Evolutionary conservation across 2,329 filamentous ascomycete species (phyloP).

Genomic region (Aspergillus caelatus): DNA sequence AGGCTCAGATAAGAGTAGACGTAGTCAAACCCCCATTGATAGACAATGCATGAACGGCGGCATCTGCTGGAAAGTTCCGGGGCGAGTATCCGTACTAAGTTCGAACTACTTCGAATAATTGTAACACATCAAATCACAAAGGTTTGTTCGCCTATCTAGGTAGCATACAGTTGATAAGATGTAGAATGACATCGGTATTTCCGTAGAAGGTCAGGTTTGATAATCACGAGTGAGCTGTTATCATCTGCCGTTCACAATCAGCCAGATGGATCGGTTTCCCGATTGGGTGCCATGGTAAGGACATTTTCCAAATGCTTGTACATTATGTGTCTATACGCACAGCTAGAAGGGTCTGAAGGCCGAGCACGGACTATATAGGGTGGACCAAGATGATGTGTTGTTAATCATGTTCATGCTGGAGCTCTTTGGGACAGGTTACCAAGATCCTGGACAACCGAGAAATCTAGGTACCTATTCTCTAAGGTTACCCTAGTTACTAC

Average conservation of each 20-base stretch:
- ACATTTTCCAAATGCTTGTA: not conserved
- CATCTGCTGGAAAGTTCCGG: not conserved
- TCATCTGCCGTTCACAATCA: not conserved
- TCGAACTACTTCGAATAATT: not conserved
- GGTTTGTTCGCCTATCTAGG: not conserved
- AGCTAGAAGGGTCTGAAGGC: not conserved
- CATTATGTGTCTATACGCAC: not conserved
- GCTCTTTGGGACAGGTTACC: not conserved
- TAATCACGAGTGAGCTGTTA: not conserved
- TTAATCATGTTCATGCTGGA: conserved; percentile 11
- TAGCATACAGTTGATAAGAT: not conserved
- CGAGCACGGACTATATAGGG: conserved; percentile 11
- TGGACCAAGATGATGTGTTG: conserved; percentile 12
- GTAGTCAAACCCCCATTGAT: not conserved
- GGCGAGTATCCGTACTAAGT: not conserved
- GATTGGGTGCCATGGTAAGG: not conserved
- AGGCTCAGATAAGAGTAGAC: not conserved
- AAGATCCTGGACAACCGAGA: conserved; percentile 9
- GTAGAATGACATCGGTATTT: not conserved
- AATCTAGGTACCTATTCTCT: not conserved
- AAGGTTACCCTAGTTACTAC: not conserved
- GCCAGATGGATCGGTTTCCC: not conserved
- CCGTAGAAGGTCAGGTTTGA: not conserved
- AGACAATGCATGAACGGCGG: not conserved
- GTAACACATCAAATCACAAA: not conserved